Percentiles rank a stretch among this genome's conserved stretches.
Conservation (phyloP, 257 asterid genomes). For the Nyctanthes arbortristis region DNA sequence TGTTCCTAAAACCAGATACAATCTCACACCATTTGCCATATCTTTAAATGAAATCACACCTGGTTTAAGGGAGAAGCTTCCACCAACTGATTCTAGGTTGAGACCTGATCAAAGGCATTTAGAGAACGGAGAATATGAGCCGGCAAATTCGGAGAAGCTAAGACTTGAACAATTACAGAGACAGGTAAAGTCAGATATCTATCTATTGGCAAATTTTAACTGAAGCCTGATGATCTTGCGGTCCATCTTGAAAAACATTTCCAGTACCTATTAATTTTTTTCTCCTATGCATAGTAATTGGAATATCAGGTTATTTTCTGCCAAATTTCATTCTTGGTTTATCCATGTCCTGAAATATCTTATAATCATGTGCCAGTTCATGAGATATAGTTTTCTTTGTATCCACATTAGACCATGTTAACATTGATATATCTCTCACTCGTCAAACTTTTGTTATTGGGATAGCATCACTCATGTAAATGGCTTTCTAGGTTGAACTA, state of each 20-base stretch:
- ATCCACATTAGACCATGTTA: neutral
- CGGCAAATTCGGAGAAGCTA: slow-evolving; percentile 92
- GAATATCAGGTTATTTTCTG: neutral
- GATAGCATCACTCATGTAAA: neutral
- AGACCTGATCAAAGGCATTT: slow-evolving; percentile 97
- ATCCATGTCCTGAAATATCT: neutral
- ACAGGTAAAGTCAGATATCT: slow-evolving; percentile 55
- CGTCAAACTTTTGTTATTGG: neutral
- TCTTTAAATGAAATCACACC: slow-evolving; percentile 87
- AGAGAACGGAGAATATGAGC: slow-evolving; percentile 95
- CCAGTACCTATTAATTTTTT: neutral
- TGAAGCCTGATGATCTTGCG: slow-evolving; percentile 4
- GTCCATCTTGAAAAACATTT: slow-evolving; percentile 6
- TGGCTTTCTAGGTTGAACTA: neutral
- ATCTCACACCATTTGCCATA: slow-evolving; percentile 91
- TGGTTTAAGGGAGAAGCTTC: slow-evolving; percentile 70
- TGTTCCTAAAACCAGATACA: slow-evolving; percentile 79
- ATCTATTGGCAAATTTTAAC: slow-evolving; percentile 12
- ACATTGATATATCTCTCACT: neutral
- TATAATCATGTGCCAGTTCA: neutral
- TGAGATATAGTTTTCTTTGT: neutral
- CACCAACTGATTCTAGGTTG: slow-evolving; percentile 93
- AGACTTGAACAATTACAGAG: slow-evolving; percentile 97
- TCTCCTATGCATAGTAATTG: neutral
- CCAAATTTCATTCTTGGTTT: neutral